A percentile compares a stretch with the other conserved stretches of the same genome.
Conservation (phyloP, 2,329 filamentous ascomycete species). For the Hymenoscyphus scutula region DNA sequence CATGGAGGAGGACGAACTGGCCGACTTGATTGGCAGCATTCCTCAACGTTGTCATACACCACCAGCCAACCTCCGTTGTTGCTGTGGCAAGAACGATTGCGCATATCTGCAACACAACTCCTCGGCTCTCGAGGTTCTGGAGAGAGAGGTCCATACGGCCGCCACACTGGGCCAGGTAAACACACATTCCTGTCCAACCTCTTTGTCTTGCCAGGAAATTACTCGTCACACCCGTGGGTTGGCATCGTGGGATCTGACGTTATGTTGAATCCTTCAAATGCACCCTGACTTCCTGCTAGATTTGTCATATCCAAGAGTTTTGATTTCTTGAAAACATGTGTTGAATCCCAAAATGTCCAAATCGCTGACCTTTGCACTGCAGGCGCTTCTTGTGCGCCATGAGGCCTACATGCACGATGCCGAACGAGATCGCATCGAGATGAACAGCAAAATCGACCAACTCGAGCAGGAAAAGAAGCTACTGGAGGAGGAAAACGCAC, state of each 20-base stretch:
- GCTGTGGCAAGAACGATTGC: constrained; percentile 80
- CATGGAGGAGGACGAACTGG: constrained; percentile 23
- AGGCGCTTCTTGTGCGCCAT: constrained; percentile 90
- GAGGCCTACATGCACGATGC: constrained; percentile 93
- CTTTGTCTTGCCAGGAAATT: constrained; percentile 25
- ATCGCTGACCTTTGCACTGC: constrained; percentile 68
- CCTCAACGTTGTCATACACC: constrained; percentile 23
- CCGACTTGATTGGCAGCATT: constrained; percentile 31
- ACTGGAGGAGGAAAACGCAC: constrained; percentile 74
- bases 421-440: constrained; percentile 75
- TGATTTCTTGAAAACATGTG: not conserved
- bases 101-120: constrained; percentile 79
- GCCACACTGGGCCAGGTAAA: constrained; percentile 86
- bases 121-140: constrained; percentile 72
- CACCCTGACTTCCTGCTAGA: not conserved
- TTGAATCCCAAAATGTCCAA: constrained; percentile 26
- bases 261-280: constrained; percentile 9
- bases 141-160: constrained; percentile 83
- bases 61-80: constrained; percentile 55
- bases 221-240: not conserved
- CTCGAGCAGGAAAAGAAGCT: constrained; percentile 72
- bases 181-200: constrained; percentile 41
- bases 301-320: constrained; percentile 5
- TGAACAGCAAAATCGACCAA: constrained; percentile 69
- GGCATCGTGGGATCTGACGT: not conserved